phyloP scores from a whole-genome alignment of 768 basidiomycete species.

The Phylloporus scabripes region DNA sequence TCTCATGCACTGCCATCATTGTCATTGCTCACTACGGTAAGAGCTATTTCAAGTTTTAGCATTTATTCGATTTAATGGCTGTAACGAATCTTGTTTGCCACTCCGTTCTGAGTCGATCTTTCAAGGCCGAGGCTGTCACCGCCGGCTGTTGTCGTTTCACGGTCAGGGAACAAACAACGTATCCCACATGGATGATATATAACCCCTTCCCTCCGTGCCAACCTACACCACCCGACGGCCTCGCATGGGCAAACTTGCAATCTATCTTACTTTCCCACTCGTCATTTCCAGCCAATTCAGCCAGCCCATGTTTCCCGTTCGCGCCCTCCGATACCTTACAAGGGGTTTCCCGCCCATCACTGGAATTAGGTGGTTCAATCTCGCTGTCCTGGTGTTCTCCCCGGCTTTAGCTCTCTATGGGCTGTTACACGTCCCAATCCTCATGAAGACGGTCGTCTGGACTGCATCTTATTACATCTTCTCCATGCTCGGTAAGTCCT shows the following conservation, averaged over 20 bases:
- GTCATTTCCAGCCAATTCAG: neutral
- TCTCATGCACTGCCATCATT: conserved; percentile 14
- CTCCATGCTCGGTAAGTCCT: conserved; percentile 70
- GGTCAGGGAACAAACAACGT: conserved; percentile 9
- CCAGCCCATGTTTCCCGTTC: conserved; percentile 9
- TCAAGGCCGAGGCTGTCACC: conserved; percentile 20
- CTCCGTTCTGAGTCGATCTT: conserved; percentile 12
- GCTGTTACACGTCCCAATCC: conserved; percentile 40
- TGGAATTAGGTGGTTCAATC: conserved; percentile 73
- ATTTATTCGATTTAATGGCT: conserved; percentile 8
- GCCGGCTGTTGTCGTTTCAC: conserved; percentile 17
- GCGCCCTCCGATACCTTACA: conserved; percentile 13
- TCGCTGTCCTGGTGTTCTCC: conserved; percentile 61
- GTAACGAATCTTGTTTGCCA: conserved; percentile 14
- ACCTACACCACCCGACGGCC: conserved; percentile 14
- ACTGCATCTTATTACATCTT: conserved; percentile 71
- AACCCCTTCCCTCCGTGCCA: conserved; percentile 14
- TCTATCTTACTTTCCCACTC: conserved; percentile 1
- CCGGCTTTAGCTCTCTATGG: conserved; percentile 72
- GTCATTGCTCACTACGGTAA: neutral
- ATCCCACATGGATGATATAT: conserved; percentile 27
- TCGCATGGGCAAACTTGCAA: neutral
- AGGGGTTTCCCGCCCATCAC: conserved; percentile 42
- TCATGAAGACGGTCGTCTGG: conserved; percentile 54
- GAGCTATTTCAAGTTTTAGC: conserved; percentile 1